Conservation (phyloP, 805 yeast species). For the Lachancea thermotolerans region DNA sequence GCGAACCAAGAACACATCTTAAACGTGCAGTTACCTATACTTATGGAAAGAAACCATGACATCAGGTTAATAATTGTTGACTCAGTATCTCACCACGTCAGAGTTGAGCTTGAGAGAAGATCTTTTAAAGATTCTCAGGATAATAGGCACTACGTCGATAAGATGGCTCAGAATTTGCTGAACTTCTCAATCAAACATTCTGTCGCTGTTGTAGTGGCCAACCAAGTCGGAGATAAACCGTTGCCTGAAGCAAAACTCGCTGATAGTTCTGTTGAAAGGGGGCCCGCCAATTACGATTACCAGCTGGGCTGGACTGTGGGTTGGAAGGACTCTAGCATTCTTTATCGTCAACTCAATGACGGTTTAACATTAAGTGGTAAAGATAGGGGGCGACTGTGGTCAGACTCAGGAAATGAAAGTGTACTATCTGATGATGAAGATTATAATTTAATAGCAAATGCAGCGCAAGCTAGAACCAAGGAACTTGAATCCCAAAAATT, state of each 20-base stretch:
- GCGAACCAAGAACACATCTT: slow-evolving; percentile 71
- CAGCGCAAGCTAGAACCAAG: slow-evolving; percentile 1
- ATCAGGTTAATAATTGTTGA: slow-evolving; percentile 65
- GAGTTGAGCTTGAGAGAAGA: slow-evolving; percentile 49
- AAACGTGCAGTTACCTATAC: slow-evolving; percentile 58
- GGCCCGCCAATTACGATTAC: slow-evolving; percentile 41
- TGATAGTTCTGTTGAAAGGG: slow-evolving; percentile 10
- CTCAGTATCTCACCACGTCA: slow-evolving; percentile 74
- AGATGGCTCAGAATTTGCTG: slow-evolving; percentile 42
- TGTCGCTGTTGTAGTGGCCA: slow-evolving; percentile 62
- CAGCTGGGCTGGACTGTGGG: slow-evolving; percentile 72
- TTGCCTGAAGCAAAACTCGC: slow-evolving; percentile 10
- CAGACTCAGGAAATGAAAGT: slow-evolving; percentile 7
- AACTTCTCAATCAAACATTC: slow-evolving; percentile 40
- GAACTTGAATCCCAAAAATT: no score
- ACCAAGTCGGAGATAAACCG: slow-evolving; percentile 68
- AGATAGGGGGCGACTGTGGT: neutral
- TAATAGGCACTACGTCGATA: slow-evolving; percentile 38
- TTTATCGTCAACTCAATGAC: slow-evolving; percentile 22
- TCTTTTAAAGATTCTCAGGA: slow-evolving; percentile 33
- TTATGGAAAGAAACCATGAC: slow-evolving; percentile 35
- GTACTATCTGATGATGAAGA: slow-evolving; percentile 29
- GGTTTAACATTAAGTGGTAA: slow-evolving; percentile 1
- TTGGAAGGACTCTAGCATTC: slow-evolving; percentile 49
- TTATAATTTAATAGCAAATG: slow-evolving; percentile 13